phyloP scores from a whole-genome alignment of 2,329 filamentous ascomycete genomes.

The Claviceps quebecensis region DNA sequence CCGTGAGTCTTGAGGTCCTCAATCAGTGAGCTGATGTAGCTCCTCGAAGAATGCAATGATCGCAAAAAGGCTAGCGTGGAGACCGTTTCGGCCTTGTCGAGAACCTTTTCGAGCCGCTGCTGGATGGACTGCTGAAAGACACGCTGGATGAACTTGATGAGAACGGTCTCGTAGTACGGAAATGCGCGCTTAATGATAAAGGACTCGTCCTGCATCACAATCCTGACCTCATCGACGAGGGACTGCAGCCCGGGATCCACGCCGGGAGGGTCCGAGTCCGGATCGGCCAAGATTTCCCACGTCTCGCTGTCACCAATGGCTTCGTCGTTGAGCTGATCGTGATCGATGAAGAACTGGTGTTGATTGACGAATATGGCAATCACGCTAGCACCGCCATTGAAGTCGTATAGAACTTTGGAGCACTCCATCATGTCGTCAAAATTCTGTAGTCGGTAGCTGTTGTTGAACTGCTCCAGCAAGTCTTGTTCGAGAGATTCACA shows the following conservation, averaged over 20 bases:
- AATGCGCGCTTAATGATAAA: slow-evolving; percentile 94
- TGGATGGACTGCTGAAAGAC: slow-evolving; percentile 98
- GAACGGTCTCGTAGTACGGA: slow-evolving; percentile 86
- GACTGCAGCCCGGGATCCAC: slow-evolving; percentile 88
- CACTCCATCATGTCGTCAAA: slow-evolving; percentile 98
- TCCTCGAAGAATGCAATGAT: slow-evolving; percentile 78
- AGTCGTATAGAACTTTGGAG: slow-evolving; percentile 83
- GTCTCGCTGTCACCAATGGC: slow-evolving; percentile 59
- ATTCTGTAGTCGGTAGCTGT: slow-evolving; percentile 88
- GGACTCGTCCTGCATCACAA: slow-evolving; percentile 93
- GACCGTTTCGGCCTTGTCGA: slow-evolving; percentile 85
- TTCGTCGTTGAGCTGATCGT: slow-evolving; percentile 82
- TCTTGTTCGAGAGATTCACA: slow-evolving; percentile 93
- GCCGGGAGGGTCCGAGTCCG: slow-evolving; percentile 79
- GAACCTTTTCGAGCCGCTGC: slow-evolving; percentile 84
- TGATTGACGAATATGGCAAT: slow-evolving; percentile 96
- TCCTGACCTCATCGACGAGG: slow-evolving; percentile 82
- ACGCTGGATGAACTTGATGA: slow-evolving; percentile 84
- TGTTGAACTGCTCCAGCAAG: slow-evolving; percentile 88
- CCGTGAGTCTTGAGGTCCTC: slow-evolving; percentile 92
- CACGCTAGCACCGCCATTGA: slow-evolving; percentile 89
- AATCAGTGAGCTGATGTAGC: slow-evolving; percentile 73
- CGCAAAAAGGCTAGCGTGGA: slow-evolving; percentile 86
- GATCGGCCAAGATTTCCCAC: slow-evolving; percentile 89
- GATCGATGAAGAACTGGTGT: slow-evolving; percentile 97